Evolutionary conservation across 108 stramenopile genomes (phyloP).

Genomic region (Pseudonitzschia pungens): DNA sequence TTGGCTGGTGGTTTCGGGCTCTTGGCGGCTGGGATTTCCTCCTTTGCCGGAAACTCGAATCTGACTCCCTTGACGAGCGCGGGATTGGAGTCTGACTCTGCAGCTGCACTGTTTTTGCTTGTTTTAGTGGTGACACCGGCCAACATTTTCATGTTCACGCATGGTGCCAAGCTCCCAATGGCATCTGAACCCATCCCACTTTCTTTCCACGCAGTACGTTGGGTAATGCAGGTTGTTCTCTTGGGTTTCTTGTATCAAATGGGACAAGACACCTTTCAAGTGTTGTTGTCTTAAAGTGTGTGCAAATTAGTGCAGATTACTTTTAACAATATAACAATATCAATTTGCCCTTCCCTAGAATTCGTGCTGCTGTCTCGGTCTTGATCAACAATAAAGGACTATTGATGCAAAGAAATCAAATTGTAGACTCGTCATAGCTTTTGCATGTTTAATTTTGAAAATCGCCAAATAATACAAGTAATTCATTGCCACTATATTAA

Average conservation of each 20-base stretch:
- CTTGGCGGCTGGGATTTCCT: conserved; percentile 28
- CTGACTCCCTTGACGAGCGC: conserved; percentile 6
- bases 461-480: no score
- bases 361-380: no score
- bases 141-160: conserved; percentile 90
- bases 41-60: conserved; percentile 30
- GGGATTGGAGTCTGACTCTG: conserved; percentile 16
- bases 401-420: no score
- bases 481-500: no score
- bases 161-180: conserved; percentile 69
- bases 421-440: no score
- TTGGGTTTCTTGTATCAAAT: conserved; percentile 61
- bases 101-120: conserved; percentile 50
- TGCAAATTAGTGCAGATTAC: no score
- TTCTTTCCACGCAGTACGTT: conserved; percentile 58
- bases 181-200: background rate
- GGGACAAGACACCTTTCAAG: conserved; percentile 13
- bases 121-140: conserved; percentile 83
- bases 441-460: no score
- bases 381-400: no score
- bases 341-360: no score
- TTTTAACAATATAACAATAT: no score
- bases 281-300: background rate
- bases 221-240: conserved; percentile 67
- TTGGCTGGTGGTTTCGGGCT: conserved; percentile 66